Conservation (phyloP, 805 yeast genomes). For the Limtongia smithiae region DNA sequence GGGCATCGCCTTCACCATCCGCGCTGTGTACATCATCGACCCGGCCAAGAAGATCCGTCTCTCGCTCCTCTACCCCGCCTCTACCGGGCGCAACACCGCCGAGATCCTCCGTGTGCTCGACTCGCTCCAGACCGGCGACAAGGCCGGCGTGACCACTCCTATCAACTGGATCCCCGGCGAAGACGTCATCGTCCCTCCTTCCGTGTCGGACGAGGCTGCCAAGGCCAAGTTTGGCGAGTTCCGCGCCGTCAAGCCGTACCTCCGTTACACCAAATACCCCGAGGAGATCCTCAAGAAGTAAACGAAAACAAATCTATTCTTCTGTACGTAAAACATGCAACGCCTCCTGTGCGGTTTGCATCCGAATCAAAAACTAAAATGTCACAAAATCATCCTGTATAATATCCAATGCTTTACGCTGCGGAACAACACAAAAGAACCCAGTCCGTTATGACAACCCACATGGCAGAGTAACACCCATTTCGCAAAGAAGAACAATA, state of each 20-base stretch:
- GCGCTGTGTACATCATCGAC: conserved; percentile 89
- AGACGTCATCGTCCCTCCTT: conserved; percentile 89
- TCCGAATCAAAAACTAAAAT: too few species aligned
- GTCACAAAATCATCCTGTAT: too few species aligned
- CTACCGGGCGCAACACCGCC: conserved; percentile 89
- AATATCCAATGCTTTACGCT: too few species aligned
- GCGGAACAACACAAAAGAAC: too few species aligned
- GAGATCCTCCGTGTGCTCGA: conserved; percentile 90
- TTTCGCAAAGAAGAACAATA: neutral
- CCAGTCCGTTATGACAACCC: too few species aligned
- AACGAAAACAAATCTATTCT: neutral
- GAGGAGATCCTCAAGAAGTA: conserved; percentile 18
- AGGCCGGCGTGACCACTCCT: conserved; percentile 81
- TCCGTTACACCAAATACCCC: conserved; percentile 33
- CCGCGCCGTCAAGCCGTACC: conserved; percentile 75
- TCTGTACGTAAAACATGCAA: too few species aligned
- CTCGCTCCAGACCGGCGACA: conserved; percentile 75
- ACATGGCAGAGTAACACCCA: neutral
- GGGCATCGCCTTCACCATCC: conserved; percentile 80
- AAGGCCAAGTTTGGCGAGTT: conserved; percentile 81
- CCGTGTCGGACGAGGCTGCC: conserved; percentile 74
- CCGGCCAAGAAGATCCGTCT: conserved; percentile 86
- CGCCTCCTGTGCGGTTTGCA: too few species aligned
- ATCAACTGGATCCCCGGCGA: conserved; percentile 66
- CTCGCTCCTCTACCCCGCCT: conserved; percentile 85